A percentile compares a stretch with the other conserved stretches of the same genome.
Evolutionary conservation across 1,284 basidiomycete genomes (phyloP).

Genomic region (Ustilago vetiveriae): DNA sequence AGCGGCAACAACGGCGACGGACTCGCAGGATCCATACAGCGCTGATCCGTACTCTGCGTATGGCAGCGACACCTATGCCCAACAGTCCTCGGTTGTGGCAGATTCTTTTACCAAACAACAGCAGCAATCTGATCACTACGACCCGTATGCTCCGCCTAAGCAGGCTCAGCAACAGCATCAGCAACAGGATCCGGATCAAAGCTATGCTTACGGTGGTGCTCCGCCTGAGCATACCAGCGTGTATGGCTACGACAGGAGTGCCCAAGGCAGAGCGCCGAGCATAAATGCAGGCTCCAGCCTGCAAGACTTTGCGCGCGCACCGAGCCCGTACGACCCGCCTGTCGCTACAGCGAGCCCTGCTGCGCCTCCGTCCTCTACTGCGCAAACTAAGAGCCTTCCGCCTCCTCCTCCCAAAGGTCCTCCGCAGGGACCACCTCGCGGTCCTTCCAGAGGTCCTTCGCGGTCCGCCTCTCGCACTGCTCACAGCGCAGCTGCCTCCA

Average conservation of each 20-base stretch:
- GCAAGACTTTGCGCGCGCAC: conserved; percentile 10
- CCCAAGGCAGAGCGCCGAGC: neutral
- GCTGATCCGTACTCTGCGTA: conserved; percentile 9
- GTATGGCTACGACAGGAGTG: conserved; percentile 6
- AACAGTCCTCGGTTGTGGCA: conserved; percentile 1
- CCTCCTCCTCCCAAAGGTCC: conserved; percentile 21
- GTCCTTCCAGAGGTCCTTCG: conserved; percentile 43
- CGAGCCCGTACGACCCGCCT: conserved; percentile 37
- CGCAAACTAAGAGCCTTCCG: conserved; percentile 8
- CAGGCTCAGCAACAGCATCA: conserved; percentile 13
- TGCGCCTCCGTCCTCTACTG: conserved; percentile 1
- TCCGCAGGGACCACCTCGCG: conserved; percentile 29
- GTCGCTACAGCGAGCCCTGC: conserved; percentile 8
- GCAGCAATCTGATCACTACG: neutral
- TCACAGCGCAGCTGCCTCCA: conserved; percentile 2
- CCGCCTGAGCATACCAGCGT: neutral
- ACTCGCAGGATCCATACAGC: conserved; percentile 8
- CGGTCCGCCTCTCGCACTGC: conserved; percentile 35
- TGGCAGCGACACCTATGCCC: conserved; percentile 10
- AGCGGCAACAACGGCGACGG: conserved; percentile 1
- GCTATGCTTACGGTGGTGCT: conserved; percentile 7
- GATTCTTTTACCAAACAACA: conserved; percentile 6
- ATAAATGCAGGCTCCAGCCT: neutral
- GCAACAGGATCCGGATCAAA: conserved; percentile 12
- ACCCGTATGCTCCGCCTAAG: conserved; percentile 16